phyloP scores from a whole-genome alignment of 1,284 basidiomycete species.

The Apiotrichum montevideense region DNA sequence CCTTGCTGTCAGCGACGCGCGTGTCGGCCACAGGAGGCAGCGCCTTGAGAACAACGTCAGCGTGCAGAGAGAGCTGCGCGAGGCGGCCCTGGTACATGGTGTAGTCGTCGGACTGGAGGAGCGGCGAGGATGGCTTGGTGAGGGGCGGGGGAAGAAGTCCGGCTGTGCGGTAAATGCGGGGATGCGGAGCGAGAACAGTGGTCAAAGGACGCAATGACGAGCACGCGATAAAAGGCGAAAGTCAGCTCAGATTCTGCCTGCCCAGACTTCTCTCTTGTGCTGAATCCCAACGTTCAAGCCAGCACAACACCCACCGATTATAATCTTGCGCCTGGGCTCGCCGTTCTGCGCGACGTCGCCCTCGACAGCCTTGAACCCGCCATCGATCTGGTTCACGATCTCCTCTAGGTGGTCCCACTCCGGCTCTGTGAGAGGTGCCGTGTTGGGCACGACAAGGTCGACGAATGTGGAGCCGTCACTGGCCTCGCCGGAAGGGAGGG shows the following conservation, averaged over 20 bases:
- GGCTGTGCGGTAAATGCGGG: slow-evolving; percentile 49
- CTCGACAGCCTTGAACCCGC: slow-evolving; percentile 22
- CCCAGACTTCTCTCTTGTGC: not conserved
- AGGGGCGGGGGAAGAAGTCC: slow-evolving; percentile 80
- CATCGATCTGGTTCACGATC: slow-evolving; percentile 51
- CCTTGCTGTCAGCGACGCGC: slow-evolving; percentile 30
- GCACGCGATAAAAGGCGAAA: not conserved
- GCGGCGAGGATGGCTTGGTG: slow-evolving; percentile 61
- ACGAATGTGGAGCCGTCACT: slow-evolving; percentile 1
- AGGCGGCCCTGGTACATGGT: slow-evolving; percentile 65
- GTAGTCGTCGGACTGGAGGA: slow-evolving; percentile 71
- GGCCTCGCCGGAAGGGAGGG: not conserved
- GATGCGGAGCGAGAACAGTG: not conserved
- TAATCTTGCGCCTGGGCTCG: slow-evolving; percentile 55
- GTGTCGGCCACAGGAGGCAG: slow-evolving; percentile 67
- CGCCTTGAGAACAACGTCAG: slow-evolving; percentile 70
- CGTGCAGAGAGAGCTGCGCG: slow-evolving; percentile 68
- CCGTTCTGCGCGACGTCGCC: slow-evolving; percentile 6
- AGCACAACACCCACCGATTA: slow-evolving; percentile 59
- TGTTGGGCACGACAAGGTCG: slow-evolving; percentile 39
- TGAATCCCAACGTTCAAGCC: not conserved
- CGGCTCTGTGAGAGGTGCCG: slow-evolving; percentile 47
- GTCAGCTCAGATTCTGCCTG: too few relatives aligned
- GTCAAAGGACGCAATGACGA: not conserved
- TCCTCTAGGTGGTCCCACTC: slow-evolving; percentile 69